These are phyloP conservation scores for Dimocarpus longan DNA, from an alignment of 345 rosid genomes.

Conservation along the genomic window DNA sequence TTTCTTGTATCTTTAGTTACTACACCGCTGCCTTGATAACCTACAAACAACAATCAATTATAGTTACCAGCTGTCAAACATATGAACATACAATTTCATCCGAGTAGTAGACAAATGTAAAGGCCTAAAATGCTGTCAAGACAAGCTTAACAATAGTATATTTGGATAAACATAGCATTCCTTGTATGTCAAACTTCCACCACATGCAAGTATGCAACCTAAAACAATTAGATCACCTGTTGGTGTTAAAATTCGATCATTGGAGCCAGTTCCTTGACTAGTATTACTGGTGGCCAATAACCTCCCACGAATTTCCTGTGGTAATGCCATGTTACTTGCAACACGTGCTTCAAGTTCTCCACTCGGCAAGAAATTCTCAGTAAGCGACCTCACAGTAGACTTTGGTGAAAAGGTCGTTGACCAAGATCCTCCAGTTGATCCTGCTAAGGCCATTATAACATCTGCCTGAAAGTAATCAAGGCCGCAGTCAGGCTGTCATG, in stretches of 20 bases:
- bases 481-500: constrained; percentile 22
- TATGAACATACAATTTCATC: not conserved
- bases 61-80: not conserved
- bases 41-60: constrained; percentile 23
- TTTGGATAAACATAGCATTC: too few species aligned
- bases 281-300: constrained; percentile 25
- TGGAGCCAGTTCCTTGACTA: constrained; percentile 37
- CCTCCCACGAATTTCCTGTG: constrained; percentile 50
- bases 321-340: constrained; percentile 28
- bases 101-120: not conserved
- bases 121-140: not conserved
- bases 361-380: constrained; percentile 30
- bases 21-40: constrained; percentile 41
- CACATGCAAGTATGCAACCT: too few species aligned
- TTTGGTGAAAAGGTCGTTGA: constrained; percentile 79
- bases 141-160: too few species aligned
- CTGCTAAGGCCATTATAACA: constrained; percentile 92
- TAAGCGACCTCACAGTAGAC: constrained; percentile 31
- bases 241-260: constrained; percentile 43
- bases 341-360: constrained; percentile 41
- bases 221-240: constrained; percentile 41
- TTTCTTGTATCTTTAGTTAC: constrained; percentile 49
- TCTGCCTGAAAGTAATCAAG: constrained; percentile 71
- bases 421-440: constrained; percentile 98
- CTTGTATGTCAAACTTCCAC: too few species aligned